A percentile compares a stretch with the other conserved stretches of the same genome.
These are phyloP conservation scores for Cokeromyces recurvatus DNA, from an alignment of 371 early-diverging fungal species.

Conservation along the genomic window DNA sequence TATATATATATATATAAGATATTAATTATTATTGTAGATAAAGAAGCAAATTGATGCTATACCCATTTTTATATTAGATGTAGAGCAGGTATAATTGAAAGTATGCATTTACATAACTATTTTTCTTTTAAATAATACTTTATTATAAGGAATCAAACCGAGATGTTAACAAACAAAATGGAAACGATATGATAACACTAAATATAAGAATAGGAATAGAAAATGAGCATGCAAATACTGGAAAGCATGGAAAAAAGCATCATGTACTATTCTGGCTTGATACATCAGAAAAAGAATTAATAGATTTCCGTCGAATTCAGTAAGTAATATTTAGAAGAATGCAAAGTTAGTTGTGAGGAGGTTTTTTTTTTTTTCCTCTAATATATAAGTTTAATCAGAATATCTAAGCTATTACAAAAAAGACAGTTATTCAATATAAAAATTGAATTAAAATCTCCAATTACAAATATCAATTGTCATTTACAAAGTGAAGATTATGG, in stretches of 20 bases:
- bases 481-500: slow-evolving; percentile 41
- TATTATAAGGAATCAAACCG: no score
- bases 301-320: slow-evolving; percentile 39
- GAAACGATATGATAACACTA: slow-evolving; percentile 1
- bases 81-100: slow-evolving; percentile 7
- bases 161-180: no score
- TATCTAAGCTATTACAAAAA: slow-evolving; percentile 20
- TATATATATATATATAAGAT: no score
- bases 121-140: no score
- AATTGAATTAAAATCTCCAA: slow-evolving; percentile 4
- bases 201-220: slow-evolving; percentile 8
- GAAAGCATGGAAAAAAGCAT: slow-evolving; percentile 20
- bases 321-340: slow-evolving; percentile 11
- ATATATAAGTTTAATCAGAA: slow-evolving; percentile 2
- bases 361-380: no score
- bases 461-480: slow-evolving; percentile 13
- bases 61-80: slow-evolving; percentile 4
- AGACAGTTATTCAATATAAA: slow-evolving; percentile 14
- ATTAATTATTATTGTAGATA: no score
- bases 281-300: slow-evolving; percentile 15
- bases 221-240: slow-evolving; percentile 9
- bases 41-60: slow-evolving; percentile 4
- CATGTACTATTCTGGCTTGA: slow-evolving; percentile 34
- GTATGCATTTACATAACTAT: no score
- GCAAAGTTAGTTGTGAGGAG: no score